Evolutionary conservation across 1,139 yeast genomes (phyloP).

Genomic region (Debaryomyces psychrophilus): DNA sequence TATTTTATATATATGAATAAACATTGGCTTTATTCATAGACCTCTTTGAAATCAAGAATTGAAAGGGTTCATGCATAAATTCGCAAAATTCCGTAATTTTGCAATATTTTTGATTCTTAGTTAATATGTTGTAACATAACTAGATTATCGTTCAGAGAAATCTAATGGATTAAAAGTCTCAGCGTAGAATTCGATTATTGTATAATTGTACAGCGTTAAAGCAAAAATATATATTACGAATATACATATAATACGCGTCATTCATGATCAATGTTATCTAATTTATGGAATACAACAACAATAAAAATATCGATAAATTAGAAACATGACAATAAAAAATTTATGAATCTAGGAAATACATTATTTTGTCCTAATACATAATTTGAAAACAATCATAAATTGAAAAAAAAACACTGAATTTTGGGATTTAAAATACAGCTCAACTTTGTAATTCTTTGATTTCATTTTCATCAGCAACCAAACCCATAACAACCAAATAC

Average conservation of each 20-base stretch:
- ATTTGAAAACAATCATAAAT: not conserved
- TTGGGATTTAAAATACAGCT: not conserved
- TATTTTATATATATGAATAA: not conserved
- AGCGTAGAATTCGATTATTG: not conserved
- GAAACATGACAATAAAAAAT: not conserved
- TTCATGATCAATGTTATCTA: not conserved
- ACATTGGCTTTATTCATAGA: not conserved
- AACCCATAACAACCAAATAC: constrained; percentile 95
- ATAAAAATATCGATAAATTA: constrained; percentile 2
- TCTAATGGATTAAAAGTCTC: too few species aligned
- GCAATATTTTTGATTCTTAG: not conserved
- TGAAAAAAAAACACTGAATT: not conserved
- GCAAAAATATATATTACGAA: not conserved
- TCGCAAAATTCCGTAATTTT: not conserved
- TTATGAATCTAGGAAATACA: not conserved
- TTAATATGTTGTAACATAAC: too few species aligned
- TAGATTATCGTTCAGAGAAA: too few species aligned
- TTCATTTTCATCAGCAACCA: constrained; percentile 78
- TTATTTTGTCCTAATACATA: constrained; percentile 1
- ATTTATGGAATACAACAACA: constrained; percentile 6
- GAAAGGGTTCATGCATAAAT: not conserved
- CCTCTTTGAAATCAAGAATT: not conserved
- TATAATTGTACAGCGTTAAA: not conserved
- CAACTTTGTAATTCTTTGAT: constrained; percentile 51
- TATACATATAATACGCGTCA: not conserved